These are phyloP conservation scores for Aspergillus homomorphus DNA, from an alignment of 495 filamentous ascomycete species.

Conservation along the genomic window DNA sequence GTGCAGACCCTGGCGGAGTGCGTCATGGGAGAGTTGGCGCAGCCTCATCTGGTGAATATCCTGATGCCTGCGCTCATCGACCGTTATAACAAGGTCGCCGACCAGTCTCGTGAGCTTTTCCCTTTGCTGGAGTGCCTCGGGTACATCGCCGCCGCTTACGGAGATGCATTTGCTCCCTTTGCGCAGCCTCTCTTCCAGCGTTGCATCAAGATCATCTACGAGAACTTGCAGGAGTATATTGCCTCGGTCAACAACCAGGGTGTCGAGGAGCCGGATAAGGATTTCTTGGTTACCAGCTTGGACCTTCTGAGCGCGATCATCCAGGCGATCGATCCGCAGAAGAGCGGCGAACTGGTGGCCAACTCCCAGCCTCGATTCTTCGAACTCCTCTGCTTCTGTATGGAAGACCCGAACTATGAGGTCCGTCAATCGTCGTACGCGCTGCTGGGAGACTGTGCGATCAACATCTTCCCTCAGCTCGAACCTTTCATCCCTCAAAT, in stretches of 20 bases:
- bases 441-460: constrained; percentile 92
- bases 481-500: constrained; percentile 68
- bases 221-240: constrained; percentile 76
- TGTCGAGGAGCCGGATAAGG: constrained; percentile 86
- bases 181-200: constrained; percentile 78
- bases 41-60: constrained; percentile 72
- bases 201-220: constrained; percentile 86
- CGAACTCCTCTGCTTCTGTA: constrained; percentile 82
- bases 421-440: constrained; percentile 96
- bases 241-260: constrained; percentile 59
- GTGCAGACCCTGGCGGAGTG: constrained; percentile 95
- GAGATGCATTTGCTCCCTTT: constrained; percentile 77
- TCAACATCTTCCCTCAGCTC: constrained; percentile 86
- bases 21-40: constrained; percentile 73
- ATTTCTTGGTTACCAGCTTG: constrained; percentile 94
- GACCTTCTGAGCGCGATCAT: constrained; percentile 93
- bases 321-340: constrained; percentile 76
- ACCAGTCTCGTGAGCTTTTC: constrained; percentile 91
- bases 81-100: constrained; percentile 81
- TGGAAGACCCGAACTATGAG: constrained; percentile 89
- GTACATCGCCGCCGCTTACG: constrained; percentile 86
- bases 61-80: constrained; percentile 94
- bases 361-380: constrained; percentile 81
- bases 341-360: constrained; percentile 71
- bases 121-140: constrained; percentile 92